A percentile compares a stretch with the other conserved stretches of the same genome.
Evolutionary conservation across 345 rosid species (phyloP).

Genomic region (Heritiera fomes): DNA sequence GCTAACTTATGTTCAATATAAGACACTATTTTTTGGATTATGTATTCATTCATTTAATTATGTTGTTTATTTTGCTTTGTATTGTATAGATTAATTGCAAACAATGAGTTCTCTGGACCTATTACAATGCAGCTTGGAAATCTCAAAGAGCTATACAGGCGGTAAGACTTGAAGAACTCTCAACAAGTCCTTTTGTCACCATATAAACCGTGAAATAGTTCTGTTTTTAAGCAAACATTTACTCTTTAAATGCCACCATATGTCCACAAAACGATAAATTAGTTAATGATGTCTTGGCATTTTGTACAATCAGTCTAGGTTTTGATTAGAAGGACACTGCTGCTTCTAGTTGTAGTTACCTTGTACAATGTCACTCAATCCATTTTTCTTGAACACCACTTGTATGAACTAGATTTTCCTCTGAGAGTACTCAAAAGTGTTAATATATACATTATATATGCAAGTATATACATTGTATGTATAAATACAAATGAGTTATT

Average conservation of each 20-base stretch:
- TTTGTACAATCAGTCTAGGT: too few relatives aligned
- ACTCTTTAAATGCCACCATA: neutral
- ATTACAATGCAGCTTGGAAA: constrained; percentile 43
- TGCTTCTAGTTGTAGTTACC: too few relatives aligned
- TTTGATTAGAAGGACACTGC: too few relatives aligned
- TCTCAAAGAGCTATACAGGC: constrained; percentile 24
- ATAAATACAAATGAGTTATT: too few relatives aligned
- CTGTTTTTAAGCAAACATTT: neutral
- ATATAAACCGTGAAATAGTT: neutral
- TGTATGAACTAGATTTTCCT: too few relatives aligned
- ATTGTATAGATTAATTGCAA: constrained; percentile 32
- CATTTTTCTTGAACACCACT: too few relatives aligned
- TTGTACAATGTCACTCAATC: neutral
- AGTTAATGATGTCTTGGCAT: neutral
- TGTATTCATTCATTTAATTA: too few relatives aligned
- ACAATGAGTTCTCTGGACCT: constrained; percentile 38
- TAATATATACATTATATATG: too few relatives aligned
- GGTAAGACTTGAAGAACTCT: constrained; percentile 33
- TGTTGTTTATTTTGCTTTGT: neutral
- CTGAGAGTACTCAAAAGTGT: too few relatives aligned
- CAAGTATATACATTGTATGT: neutral
- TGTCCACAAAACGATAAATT: neutral
- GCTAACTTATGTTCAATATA: constrained; percentile 7
- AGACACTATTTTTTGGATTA: neutral
- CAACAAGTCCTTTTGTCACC: neutral